Base-by-base conservation (phyloP, 768 basidiomycete species). In the Galerina marginata region DNA sequence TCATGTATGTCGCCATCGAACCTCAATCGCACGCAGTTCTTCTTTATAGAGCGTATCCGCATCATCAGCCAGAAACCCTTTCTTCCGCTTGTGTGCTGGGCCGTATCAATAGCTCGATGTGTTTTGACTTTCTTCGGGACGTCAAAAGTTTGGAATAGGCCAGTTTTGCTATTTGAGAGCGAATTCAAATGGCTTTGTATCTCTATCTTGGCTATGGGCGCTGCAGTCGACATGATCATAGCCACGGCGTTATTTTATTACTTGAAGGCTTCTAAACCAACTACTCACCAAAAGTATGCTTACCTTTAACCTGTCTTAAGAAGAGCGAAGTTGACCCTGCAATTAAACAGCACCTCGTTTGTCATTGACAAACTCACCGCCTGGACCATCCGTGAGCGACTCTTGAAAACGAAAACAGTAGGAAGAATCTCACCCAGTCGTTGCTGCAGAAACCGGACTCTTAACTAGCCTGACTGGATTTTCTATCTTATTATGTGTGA, bases 361-460 rank as follows among this genome's bases (percentile, higher is more conserved):
- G 40, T 45, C 2, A 15, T 54, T 9, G 50, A 62, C 38, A 57
- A 48, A 39, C 38, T 62, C 5, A 40, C 25, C 25, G 44, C 56
- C 4, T 62, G 60, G 60, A 57, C 55, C 20, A 47, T 62, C 43
- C 55, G 57, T 63, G 38, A 25, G 61, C 47, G 3, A 7, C n/a
- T n/a, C 9, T 38, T 25, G 15, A 16, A 29, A 14, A 39, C 9
- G n/a, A 25, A 6, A 14, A 42, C 1, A 38, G 14, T 39, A 9
- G 10, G 3, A 26, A 5, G 9, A 29, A 29, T 29, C 29, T 29
- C 12, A 29, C 37, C 11, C 11, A 26, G 37, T 5, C 37, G 2
- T 9, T 39, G 10, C 14, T 9, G 14, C 16, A 52, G 50, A 52
- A 23, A 39, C 50, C 16, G 50, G 50, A 52, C 9, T 33, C 0